Conservation (phyloP, 495 filamentous ascomycete genomes). For the Hypoxylon intermedium region DNA sequence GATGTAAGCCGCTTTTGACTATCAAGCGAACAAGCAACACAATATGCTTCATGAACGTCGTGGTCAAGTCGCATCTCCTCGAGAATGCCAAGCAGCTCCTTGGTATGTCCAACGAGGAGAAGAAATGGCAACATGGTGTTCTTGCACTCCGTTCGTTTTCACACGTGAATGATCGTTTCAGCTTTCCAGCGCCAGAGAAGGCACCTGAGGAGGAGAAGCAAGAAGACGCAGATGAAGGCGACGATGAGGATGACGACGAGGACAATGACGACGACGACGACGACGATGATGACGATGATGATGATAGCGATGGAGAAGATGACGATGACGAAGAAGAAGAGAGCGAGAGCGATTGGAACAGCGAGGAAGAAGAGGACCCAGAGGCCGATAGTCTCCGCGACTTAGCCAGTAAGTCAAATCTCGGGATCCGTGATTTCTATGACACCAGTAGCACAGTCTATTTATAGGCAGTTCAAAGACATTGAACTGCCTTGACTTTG, state of each 20-base stretch:
- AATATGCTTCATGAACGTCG: slow-evolving; percentile 43
- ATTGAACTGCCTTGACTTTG: neutral
- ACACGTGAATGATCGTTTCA: slow-evolving; percentile 42
- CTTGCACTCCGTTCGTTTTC: slow-evolving; percentile 45
- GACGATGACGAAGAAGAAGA: slow-evolving; percentile 19
- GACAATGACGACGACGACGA: neutral
- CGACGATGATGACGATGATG: slow-evolving; percentile 13
- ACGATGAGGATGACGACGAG: slow-evolving; percentile 5
- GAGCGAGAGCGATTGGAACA: slow-evolving; percentile 23
- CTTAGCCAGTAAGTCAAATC: slow-evolving; percentile 25
- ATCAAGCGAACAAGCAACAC: slow-evolving; percentile 27
- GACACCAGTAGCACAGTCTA: too few relatives aligned
- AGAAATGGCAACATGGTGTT: slow-evolving; percentile 51
- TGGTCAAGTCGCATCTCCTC: slow-evolving; percentile 45
- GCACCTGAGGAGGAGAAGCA: slow-evolving; percentile 7
- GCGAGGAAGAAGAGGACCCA: slow-evolving; percentile 30
- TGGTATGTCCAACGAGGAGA: slow-evolving; percentile 43
- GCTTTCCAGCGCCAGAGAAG: slow-evolving; percentile 13
- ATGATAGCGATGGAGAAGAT: slow-evolving; percentile 24
- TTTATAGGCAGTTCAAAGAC: too few relatives aligned
- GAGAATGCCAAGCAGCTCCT: slow-evolving; percentile 42
- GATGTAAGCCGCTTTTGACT: slow-evolving; percentile 44
- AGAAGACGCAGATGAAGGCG: slow-evolving; percentile 5
- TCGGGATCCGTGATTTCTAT: too few relatives aligned
- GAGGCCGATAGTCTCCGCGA: slow-evolving; percentile 33